Evolutionary conservation across 768 basidiomycete genomes (phyloP), one percentile per base, ranked within the genome.

Genomic region (Cytidiella melzeri): DNA sequence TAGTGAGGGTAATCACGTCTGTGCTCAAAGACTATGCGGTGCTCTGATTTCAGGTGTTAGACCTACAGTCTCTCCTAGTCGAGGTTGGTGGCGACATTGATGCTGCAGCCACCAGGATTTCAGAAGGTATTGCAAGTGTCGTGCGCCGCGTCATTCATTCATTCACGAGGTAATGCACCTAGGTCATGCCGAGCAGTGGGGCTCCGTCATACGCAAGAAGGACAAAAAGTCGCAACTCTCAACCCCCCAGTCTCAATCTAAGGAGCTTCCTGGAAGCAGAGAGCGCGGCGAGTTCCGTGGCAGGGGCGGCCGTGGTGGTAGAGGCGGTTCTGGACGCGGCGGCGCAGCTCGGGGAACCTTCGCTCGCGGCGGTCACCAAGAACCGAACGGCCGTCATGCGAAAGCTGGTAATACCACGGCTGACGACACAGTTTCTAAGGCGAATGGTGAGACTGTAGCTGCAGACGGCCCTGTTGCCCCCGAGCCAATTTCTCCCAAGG

Each of bases 181-280:
- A 92, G 89, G 89, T 60, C 73, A 74, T 56, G 84, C 76, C 41
- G 80, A 83, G 64, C 86, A 84, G 61, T 92, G 89, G 89, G 88
- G 79, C 45, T 80, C 87, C 47, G 89, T 90, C 50, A 80, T 80
- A 54, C 84, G 80, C 67, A 92, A 90, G 79, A 92, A 89, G 73
- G 87, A 92, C 66, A 90, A 91, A 75, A 91, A 88, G 68, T 27
- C 52, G 20, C 26, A 37, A 12, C 39, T 55, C 0, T 52, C 69
- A 24, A 58, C 75, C 11, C 43, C 71, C 25, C 73, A 76, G 37
- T 44, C 69, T 36, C 54, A 60, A 39, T 64, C 81, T 43, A 86
- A 81, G 66, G 78, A 84, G 21, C 67, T 77, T 1, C 62, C 71
- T 53, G 59, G 77, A 44, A 52, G 61, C 44, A 64, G 78, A 51